Evolutionary conservation across 306 rosid genomes (phyloP).

Genomic region (Vigna trinervia): DNA sequence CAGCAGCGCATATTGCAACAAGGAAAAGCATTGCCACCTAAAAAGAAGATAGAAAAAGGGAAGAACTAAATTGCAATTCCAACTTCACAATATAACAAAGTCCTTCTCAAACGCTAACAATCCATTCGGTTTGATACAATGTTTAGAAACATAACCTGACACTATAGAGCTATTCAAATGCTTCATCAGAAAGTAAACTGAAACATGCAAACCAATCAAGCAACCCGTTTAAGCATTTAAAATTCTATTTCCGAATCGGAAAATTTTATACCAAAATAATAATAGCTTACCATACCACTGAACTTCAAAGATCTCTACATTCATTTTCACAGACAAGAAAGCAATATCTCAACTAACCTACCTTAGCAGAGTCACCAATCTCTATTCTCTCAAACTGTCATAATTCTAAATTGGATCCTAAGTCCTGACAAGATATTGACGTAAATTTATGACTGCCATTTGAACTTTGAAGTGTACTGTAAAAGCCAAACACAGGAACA

Average conservation of each 20-base stretch:
- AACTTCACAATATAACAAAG: neutral
- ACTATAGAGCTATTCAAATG: neutral
- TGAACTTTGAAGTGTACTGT: constrained; percentile 6
- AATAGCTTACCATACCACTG: neutral
- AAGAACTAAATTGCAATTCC: constrained; percentile 13
- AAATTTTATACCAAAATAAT: constrained; percentile 2
- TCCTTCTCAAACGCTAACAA: neutral
- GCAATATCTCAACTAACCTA: constrained; percentile 21
- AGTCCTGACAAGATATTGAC: constrained; percentile 30
- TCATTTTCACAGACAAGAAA: constrained; percentile 19
- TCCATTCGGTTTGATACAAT: neutral
- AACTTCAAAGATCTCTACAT: constrained; percentile 22
- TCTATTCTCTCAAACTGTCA: constrained; percentile 3
- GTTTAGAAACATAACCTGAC: neutral
- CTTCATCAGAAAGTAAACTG: neutral
- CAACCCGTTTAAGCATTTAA: neutral
- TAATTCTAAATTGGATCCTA: neutral
- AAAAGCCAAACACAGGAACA: neutral
- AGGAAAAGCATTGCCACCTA: constrained; percentile 55
- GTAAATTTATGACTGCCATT: neutral
- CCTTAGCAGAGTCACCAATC: constrained; percentile 31
- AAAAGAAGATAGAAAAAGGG: constrained; percentile 19
- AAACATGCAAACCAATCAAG: constrained; percentile 14
- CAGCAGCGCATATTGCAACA: constrained; percentile 44
- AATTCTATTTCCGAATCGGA: constrained; percentile 13